phyloP scores from a whole-genome alignment of 1,139 yeast genomes.

The Geotrichum candidum region DNA sequence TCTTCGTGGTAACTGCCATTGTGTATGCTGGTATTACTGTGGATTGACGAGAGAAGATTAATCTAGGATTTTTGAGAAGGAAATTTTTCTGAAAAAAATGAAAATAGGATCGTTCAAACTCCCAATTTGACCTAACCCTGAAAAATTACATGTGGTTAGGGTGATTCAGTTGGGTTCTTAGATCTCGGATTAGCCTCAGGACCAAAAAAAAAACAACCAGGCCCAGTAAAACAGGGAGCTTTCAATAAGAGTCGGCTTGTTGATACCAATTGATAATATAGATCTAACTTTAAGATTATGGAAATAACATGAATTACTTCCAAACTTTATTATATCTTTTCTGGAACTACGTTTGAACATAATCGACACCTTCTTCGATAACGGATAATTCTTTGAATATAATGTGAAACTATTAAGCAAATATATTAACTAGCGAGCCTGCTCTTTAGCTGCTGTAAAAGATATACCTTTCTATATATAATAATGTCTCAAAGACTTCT shows the following conservation, averaged over 20 bases:
- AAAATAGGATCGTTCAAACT: conserved; percentile 3
- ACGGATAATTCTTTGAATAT: not conserved
- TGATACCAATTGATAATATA: not conserved
- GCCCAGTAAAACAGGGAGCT: not conserved
- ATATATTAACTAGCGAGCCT: not conserved
- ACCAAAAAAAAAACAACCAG: not conserved
- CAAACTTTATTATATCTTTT: no score
- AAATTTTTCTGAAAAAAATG: not conserved
- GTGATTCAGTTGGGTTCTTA: not conserved
- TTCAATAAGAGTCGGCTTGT: not conserved
- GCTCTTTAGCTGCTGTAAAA: not conserved
- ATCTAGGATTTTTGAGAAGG: not conserved
- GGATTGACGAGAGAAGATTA: not conserved
- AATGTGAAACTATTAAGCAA: not conserved
- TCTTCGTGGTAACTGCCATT: conserved; percentile 13
- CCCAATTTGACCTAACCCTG: conserved; percentile 12
- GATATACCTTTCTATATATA: not conserved
- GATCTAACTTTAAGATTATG: not conserved
- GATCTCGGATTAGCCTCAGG: not conserved
- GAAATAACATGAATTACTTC: no score
- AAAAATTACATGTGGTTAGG: not conserved
- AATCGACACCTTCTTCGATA: no score
- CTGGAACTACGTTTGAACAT: no score
- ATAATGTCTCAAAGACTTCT: conserved; percentile 17
- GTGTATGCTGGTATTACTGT: not conserved